These are phyloP conservation scores for Chlorella sp. DNA, from an alignment of 139 green algal species.

Conservation along the genomic window DNA sequence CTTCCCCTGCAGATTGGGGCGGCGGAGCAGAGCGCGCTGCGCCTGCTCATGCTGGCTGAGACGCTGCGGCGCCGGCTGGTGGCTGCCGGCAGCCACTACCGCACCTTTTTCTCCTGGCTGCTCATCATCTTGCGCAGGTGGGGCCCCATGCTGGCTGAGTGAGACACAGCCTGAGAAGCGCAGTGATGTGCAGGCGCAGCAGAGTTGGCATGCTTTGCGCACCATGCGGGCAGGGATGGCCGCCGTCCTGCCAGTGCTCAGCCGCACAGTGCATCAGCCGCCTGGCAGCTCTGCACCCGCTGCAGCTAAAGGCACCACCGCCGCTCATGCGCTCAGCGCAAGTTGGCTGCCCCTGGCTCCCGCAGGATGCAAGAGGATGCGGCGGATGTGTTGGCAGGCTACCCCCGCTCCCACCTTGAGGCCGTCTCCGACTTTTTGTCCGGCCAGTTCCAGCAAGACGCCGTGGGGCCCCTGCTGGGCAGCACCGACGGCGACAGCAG, in stretches of 20 bases:
- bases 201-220: too few relatives aligned
- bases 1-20: slow-evolving; percentile 43
- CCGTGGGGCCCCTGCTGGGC: slow-evolving; percentile 3
- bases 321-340: too few relatives aligned
- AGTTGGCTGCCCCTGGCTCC: too few relatives aligned
- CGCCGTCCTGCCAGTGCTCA: too few relatives aligned
- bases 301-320: too few relatives aligned
- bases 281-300: too few relatives aligned
- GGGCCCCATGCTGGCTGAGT: not conserved
- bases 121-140: slow-evolving; percentile 49
- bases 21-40: slow-evolving; percentile 24
- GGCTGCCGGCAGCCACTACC: slow-evolving; percentile 49
- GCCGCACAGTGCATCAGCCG: too few relatives aligned
- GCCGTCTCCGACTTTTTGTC: slow-evolving; percentile 48
- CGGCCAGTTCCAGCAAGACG: slow-evolving; percentile 7
- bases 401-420: slow-evolving; percentile 33
- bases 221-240: too few relatives aligned
- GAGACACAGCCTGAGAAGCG: too few relatives aligned
- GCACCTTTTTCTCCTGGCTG: slow-evolving; percentile 76
- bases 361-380: slow-evolving; percentile 33
- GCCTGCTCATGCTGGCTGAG: slow-evolving; percentile 60
- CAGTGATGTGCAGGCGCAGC: too few relatives aligned
- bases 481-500: not conserved
- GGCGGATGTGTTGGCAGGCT: slow-evolving; percentile 33
- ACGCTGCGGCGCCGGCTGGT: slow-evolving; percentile 48